phyloP scores from a whole-genome alignment of 768 basidiomycete species.

The Albatrellus ellisii region DNA sequence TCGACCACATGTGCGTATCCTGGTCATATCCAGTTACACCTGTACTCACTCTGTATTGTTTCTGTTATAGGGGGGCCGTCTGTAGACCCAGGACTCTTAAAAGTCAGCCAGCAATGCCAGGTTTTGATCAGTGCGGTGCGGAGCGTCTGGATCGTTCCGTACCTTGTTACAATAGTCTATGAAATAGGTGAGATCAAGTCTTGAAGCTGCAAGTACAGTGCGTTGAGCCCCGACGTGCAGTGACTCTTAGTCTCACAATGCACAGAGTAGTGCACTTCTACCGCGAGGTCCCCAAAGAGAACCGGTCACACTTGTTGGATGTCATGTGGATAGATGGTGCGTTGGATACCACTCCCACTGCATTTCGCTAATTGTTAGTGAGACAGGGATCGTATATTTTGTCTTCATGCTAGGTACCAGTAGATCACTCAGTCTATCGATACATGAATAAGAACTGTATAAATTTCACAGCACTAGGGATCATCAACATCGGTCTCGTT shows the following conservation, averaged over 20 bases:
- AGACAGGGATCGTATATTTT: constrained; percentile 9
- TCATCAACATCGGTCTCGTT: constrained; percentile 5
- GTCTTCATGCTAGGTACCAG: constrained; percentile 12
- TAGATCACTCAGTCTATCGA: background rate
- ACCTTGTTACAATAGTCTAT: constrained; percentile 1
- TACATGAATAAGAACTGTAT: background rate
- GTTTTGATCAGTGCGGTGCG: background rate
- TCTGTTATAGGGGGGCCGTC: background rate
- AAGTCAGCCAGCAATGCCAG: background rate
- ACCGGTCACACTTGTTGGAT: constrained; percentile 3
- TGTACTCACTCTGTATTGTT: background rate
- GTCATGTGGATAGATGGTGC: constrained; percentile 10
- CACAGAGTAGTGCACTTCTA: constrained; percentile 2
- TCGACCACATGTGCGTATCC: background rate
- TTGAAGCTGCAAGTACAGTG: background rate
- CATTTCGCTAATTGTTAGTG: background rate
- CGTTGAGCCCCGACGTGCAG: background rate
- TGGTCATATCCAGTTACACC: background rate
- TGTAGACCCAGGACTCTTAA: background rate
- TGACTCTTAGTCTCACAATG: constrained; percentile 5
- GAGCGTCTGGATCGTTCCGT: constrained; percentile 1
- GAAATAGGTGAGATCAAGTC: constrained; percentile 5
- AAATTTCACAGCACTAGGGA: constrained; percentile 1
- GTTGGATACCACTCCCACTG: background rate
- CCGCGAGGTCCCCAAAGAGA: background rate